A percentile compares a stretch with the other conserved stretches of the same genome.
These are phyloP conservation scores for Barbarea vulgaris DNA, from an alignment of 345 rosid species.

Conservation along the genomic window DNA sequence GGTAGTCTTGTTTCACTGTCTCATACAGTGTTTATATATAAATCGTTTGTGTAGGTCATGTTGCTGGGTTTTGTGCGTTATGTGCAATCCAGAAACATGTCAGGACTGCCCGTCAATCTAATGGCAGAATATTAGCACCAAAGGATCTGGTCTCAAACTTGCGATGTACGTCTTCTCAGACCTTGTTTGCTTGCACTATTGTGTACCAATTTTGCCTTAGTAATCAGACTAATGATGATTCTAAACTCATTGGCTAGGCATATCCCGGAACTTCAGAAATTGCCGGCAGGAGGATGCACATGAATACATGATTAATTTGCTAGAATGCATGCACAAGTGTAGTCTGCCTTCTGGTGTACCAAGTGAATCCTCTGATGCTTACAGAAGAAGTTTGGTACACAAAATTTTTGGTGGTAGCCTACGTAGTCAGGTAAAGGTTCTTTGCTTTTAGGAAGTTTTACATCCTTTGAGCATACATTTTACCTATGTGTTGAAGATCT, in stretches of 20 bases:
- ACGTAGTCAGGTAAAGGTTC: constrained; percentile 72
- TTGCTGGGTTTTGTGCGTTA: constrained; percentile 93
- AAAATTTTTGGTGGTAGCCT: constrained; percentile 95
- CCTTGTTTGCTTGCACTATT: constrained; percentile 19
- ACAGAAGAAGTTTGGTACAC: constrained; percentile 91
- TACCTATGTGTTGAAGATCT: not conserved
- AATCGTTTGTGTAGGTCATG: constrained; percentile 62
- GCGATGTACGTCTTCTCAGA: constrained; percentile 69
- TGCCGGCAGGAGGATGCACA: constrained; percentile 96
- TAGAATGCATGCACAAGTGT: constrained; percentile 97
- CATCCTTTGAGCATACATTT: not conserved
- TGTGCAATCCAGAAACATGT: constrained; percentile 98
- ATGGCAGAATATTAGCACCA: constrained; percentile 76
- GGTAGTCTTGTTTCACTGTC: not conserved
- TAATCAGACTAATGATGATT: constrained; percentile 14
- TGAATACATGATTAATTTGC: constrained; percentile 91
- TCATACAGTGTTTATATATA: constrained; percentile 18
- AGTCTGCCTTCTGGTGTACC: constrained; percentile 94
- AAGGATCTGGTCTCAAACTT: constrained; percentile 88
- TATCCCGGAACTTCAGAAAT: constrained; percentile 80
- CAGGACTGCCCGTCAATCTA: constrained; percentile 70
- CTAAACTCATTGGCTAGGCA: constrained; percentile 66
- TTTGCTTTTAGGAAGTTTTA: not conserved
- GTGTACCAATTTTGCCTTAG: not conserved
- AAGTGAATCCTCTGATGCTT: constrained; percentile 85